Percentiles rank a stretch among this genome's conserved stretches.
Conservation (phyloP, 1,139 yeast genomes). For the Kazachstania sp. region DNA sequence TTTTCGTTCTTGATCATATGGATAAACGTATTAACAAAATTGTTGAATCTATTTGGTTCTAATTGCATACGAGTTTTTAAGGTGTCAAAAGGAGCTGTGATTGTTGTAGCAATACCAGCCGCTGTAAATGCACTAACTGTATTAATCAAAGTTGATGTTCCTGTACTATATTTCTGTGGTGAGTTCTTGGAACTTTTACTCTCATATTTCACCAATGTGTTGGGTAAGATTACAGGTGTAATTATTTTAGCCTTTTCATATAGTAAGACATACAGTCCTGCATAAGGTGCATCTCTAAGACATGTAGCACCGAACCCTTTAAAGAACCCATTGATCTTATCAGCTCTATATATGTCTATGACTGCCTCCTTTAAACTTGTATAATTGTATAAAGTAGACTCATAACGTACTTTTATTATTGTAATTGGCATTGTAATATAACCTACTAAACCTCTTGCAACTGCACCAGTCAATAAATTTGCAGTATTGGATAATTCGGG, state of each 20-base stretch:
- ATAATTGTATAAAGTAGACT: conserved; percentile 67
- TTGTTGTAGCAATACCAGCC: conserved; percentile 70
- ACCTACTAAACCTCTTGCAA: conserved; percentile 77
- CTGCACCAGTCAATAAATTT: conserved; percentile 68
- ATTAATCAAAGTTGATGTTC: conserved; percentile 53
- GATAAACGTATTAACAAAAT: conserved; percentile 35
- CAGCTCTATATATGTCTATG: conserved; percentile 43
- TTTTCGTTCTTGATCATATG: conserved; percentile 52
- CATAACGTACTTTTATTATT: conserved; percentile 81
- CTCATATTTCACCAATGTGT: conserved; percentile 15
- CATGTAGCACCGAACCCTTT: conserved; percentile 83
- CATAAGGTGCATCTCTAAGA: conserved; percentile 90
- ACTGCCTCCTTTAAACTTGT: conserved; percentile 57
- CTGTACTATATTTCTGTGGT: conserved; percentile 26
- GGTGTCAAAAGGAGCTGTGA: conserved; percentile 94
- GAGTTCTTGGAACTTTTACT: conserved; percentile 7
- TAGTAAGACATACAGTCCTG: conserved; percentile 80
- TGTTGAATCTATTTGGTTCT: conserved; percentile 39
- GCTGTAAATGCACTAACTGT: conserved; percentile 64
- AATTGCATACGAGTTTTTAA: conserved; percentile 87
- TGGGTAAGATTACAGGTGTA: conserved; percentile 32
- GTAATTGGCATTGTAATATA: conserved; percentile 96
- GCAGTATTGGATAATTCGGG: conserved; percentile 67
- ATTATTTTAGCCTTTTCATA: conserved; percentile 65
- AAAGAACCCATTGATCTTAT: conserved; percentile 63